Percentiles rank a stretch among this genome's conserved stretches.
Evolutionary conservation across 305 asterid genomes (phyloP).

Genomic region (Solanum hybrid): DNA sequence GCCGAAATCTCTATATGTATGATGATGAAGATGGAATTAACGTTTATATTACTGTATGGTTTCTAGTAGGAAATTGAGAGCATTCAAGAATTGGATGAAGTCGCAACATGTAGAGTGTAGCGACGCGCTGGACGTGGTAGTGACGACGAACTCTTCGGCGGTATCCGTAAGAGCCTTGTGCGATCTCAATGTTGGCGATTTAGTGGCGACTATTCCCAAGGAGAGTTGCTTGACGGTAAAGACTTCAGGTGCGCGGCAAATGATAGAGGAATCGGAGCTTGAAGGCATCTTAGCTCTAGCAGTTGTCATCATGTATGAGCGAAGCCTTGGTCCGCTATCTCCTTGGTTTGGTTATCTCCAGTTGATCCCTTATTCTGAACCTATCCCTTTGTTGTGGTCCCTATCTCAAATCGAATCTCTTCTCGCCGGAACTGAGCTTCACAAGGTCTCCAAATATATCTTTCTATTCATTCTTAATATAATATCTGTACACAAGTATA

Average conservation of each 20-base stretch:
- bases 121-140: conserved; percentile 45
- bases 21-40: neutral
- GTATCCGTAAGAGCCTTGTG: conserved; percentile 47
- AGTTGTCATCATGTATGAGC: conserved; percentile 75
- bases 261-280: conserved; percentile 65
- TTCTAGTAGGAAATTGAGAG: conserved; percentile 46
- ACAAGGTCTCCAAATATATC: conserved; percentile 33
- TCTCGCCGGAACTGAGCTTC: conserved; percentile 78
- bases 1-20: neutral
- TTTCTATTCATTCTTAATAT: neutral
- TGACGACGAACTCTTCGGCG: conserved; percentile 17
- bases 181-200: conserved; percentile 66
- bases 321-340: conserved; percentile 56
- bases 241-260: conserved; percentile 50
- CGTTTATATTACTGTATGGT: neutral
- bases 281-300: conserved; percentile 63
- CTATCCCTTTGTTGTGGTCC: conserved; percentile 85
- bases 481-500: neutral
- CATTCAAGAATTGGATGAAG: conserved; percentile 88
- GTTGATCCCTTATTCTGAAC: conserved; percentile 52
- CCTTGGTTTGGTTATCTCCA: conserved; percentile 77
- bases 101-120: conserved; percentile 56
- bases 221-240: conserved; percentile 68
- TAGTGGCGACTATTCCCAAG: conserved; percentile 78
- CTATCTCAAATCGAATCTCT: conserved; percentile 53